Base-by-base conservation (phyloP, 441 rosid species). In the Adansonia madagascariensis region DNA sequence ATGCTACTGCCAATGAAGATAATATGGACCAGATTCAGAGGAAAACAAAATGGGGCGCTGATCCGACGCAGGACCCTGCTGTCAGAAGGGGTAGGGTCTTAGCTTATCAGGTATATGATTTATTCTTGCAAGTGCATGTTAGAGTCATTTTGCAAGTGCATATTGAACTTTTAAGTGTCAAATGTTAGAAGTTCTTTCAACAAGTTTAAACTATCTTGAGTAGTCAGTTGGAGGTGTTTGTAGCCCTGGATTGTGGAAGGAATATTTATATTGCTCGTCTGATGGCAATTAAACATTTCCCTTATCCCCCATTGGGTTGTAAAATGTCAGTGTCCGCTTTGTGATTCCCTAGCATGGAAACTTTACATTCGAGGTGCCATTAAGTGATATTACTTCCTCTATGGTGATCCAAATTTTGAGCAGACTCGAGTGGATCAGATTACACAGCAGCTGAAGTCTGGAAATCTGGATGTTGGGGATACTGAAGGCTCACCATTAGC, bases 371-470 rank as follows among this genome's bases (percentile, higher is more conserved):
- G 89, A 89, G 92, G 91, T 89, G 84, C 87, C 79, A 80, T 78
- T 92, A 84, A 91, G 92, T 89, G 92, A 92, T 86, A 84, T 85
- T 81, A 79, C 85, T 84, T 79, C 88, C 82, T 85, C 50, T 81
- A n/a, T 83, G 84, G 79, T 85, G 88, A 78, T 86, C 78, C 85
- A 78, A 84, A 87, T 88, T 88, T 89, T 89, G 94, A 88, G 90
- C 97, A 94, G 99, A 92, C 90, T 88, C 94, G 99, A 61, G 84
- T 94, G 80, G 93, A 89, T 85, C 98, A 95, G 81, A 91, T 95
- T 66, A 78, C 79, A 0, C 86, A 80, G 50, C 92, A 79, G 83
- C 85, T 95, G 86, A 86, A 85, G 73, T 89, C 87, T 0, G 92
- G 92, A 85, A 80, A 57, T 79, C 79, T 82, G 63, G 89, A 90